phyloP scores from a whole-genome alignment of 441 rosid genomes.

The Geranium incanum region DNA sequence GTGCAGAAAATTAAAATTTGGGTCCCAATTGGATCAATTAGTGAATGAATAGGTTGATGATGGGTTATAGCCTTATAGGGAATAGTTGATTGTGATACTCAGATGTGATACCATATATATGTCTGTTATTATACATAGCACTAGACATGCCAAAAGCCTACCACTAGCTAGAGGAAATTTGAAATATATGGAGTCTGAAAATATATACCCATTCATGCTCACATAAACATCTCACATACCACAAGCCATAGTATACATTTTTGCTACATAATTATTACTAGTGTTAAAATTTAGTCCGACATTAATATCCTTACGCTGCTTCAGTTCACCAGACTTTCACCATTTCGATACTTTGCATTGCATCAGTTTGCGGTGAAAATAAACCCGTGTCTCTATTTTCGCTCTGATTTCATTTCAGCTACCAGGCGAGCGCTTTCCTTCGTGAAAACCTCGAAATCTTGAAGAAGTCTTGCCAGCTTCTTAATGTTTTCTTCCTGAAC shows the following conservation, averaged over 20 bases:
- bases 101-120: background rate
- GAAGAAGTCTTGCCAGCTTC: constrained; percentile 55
- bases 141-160: background rate
- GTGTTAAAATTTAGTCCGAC: too few species aligned
- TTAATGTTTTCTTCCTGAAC: constrained; percentile 50
- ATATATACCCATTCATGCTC: too few species aligned
- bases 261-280: too few species aligned
- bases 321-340: too few species aligned
- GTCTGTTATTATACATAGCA: background rate
- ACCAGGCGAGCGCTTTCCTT: constrained; percentile 45
- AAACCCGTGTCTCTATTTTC: background rate
- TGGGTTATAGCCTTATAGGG: background rate
- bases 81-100: background rate
- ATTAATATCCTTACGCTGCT: too few species aligned
- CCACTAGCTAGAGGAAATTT: too few species aligned
- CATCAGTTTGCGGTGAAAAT: background rate
- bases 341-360: too few species aligned
- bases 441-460: constrained; percentile 55
- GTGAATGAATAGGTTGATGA: too few species aligned
- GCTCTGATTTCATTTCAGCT: constrained; percentile 9
- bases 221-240: too few species aligned
- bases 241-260: too few species aligned
- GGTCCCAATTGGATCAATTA: background rate
- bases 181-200: too few species aligned
- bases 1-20: background rate